phyloP scores from a whole-genome alignment of 2,329 filamentous ascomycete genomes.

The Phoma sp. region DNA sequence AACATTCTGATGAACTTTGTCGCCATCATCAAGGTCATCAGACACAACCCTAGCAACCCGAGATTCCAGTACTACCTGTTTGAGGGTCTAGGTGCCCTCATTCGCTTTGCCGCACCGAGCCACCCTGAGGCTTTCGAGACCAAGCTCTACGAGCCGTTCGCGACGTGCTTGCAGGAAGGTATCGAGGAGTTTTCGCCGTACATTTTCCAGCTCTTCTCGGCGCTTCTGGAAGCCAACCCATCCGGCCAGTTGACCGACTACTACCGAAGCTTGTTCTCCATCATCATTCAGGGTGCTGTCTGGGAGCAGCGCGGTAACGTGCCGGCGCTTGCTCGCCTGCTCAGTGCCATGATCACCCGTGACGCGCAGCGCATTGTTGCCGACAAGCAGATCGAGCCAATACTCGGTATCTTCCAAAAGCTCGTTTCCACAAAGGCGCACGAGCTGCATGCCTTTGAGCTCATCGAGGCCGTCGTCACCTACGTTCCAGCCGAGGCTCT shows the following conservation, averaged over 20 bases:
- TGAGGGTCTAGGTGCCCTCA: constrained; percentile 88
- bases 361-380: constrained; percentile 74
- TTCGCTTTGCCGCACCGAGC: constrained; percentile 73
- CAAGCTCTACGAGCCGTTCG: constrained; percentile 82
- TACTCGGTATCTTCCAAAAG: constrained; percentile 96
- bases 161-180: constrained; percentile 78
- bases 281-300: constrained; percentile 78
- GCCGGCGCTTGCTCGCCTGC: constrained; percentile 83
- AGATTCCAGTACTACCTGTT: constrained; percentile 99
- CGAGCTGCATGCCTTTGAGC: constrained; percentile 85
- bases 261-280: constrained; percentile 79
- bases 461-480: constrained; percentile 80
- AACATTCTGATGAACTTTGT: constrained; percentile 83
- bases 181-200: constrained; percentile 96
- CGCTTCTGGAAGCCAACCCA: constrained; percentile 85
- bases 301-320: constrained; percentile 96
- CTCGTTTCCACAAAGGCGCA: constrained; percentile 82
- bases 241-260: constrained; percentile 77
- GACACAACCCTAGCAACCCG: constrained; percentile 94
- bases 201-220: constrained; percentile 92
- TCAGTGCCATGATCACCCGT: constrained; percentile 83
- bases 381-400: constrained; percentile 81
- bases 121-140: constrained; percentile 78
- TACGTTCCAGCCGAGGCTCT: constrained; percentile 76
- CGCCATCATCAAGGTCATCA: constrained; percentile 88